Base-by-base conservation (phyloP, 108 stramenopile species). In the Nitzschia sp. region DNA sequence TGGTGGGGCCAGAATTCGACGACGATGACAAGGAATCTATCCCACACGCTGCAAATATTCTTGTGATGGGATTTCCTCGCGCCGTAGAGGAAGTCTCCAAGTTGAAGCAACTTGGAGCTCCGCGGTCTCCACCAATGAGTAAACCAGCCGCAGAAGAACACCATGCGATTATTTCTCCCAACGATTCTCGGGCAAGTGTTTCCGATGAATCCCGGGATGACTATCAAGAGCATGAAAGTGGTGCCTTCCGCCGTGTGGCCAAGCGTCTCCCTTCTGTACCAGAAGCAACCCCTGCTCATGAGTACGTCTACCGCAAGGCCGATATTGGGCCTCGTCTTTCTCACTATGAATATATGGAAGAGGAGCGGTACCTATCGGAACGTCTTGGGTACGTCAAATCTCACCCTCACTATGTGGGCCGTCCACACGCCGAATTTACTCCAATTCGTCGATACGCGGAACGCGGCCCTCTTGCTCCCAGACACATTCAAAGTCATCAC, bases 321-420 rank as follows among this genome's bases (percentile, higher is more conserved):
- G 71, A 72, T 7, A 72, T 72, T 48, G 63, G 41, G 19, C 71
- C 71, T 14, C 62, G 71, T 29, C 21, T 72, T 17, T 42, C 61
- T 0, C 71, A 72, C 25, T 72, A 63, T 41, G 71, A 72, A 5
- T 72, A 72, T 39, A 38, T 64, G 34, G 62, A 72, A 14, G 61
- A 62, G 17, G 61, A 62, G 38, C 41, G 46, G 43, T 72, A 64
- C 41, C 66, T 20, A 7, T 20, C 38, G 2, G 41, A 10, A 21
- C 40, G 42, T 2, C 19, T 41, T 34, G 57, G 57, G 20, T 72
- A 63, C 62, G 53, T 10, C 22, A 9, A n/a, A 3, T 42, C 61
- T 21, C 22, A 46, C 15, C 40, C 62, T 8, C 24, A 62, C 0
- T 72, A 63, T 37, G 51, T 60, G 21, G 43, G 61, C 15, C 61